Percentiles rank a stretch among this genome's conserved stretches.
These are phyloP conservation scores for Lyophyllum shimeji DNA, from an alignment of 768 basidiomycete genomes.

Conservation along the genomic window DNA sequence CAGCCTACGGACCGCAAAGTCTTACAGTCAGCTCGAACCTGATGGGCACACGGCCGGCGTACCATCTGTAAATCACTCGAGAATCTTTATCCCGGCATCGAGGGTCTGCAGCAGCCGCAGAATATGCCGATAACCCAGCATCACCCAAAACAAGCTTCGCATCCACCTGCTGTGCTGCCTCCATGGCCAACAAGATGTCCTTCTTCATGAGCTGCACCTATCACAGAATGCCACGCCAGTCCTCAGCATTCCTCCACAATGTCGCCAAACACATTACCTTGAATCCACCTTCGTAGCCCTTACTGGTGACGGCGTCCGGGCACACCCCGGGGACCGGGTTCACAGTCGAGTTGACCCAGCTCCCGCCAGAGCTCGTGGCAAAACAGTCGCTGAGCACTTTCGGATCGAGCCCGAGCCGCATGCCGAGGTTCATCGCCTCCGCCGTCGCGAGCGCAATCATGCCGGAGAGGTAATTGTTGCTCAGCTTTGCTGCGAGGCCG, in stretches of 20 bases:
- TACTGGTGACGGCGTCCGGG: slow-evolving; percentile 41
- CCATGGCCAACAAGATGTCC: slow-evolving; percentile 38
- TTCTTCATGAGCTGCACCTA: slow-evolving; percentile 48
- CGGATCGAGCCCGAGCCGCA: slow-evolving; percentile 42
- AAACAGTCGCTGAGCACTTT: slow-evolving; percentile 37
- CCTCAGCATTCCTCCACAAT: not conserved
- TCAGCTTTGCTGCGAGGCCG: slow-evolving; percentile 42
- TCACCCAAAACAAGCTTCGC: slow-evolving; percentile 41
- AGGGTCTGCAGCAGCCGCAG: slow-evolving; percentile 38
- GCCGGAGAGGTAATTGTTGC: slow-evolving; percentile 43
- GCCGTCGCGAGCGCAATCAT: slow-evolving; percentile 41
- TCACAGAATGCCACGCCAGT: not conserved
- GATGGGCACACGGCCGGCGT: slow-evolving; percentile 6
- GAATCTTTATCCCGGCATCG: slow-evolving; percentile 37
- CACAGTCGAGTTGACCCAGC: slow-evolving; percentile 40
- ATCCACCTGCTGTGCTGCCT: slow-evolving; percentile 34
- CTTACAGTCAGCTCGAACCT: not conserved
- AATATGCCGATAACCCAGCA: slow-evolving; percentile 36
- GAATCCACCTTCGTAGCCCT: slow-evolving; percentile 42
- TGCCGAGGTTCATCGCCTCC: slow-evolving; percentile 45
- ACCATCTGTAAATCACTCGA: slow-evolving; percentile 42
- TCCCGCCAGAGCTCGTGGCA: slow-evolving; percentile 38
- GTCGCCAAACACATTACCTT: slow-evolving; percentile 24
- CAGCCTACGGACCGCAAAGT: slow-evolving; percentile 20
- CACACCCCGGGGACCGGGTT: slow-evolving; percentile 47